Base-by-base conservation (phyloP, 257 asterid species). In the Mitragyna speciosa region DNA sequence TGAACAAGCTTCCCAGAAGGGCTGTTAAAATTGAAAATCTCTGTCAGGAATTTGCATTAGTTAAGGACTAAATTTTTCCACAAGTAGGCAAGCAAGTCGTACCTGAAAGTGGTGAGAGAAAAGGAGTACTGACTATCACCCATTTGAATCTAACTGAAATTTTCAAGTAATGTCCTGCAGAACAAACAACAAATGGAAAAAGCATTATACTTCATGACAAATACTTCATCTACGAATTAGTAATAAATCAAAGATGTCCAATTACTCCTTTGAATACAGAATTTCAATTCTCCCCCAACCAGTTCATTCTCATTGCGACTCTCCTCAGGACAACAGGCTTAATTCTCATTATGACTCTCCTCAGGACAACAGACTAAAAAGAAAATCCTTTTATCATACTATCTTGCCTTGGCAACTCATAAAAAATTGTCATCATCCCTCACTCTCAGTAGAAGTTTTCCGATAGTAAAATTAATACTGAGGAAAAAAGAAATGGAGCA, bases 31-130 rank as follows among this genome's bases (percentile, higher is more conserved):
- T 12, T 59, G 59, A 47, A 54, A 69, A 81, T 41, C 43, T 72
- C 43, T 33, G 17, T n/a, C 63, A 16, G 66, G 52, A 76, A 76
- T 43, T 41, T 15, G 63, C 12, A 5, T 56, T 26, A 6, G 6
- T 52, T 30, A 22, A 24, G 63, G 22, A 67, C 39, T 49, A 10
- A 22, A 1, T 48, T 36, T 47, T 51, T 28, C 56, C 49, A 15
- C 16, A 31, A 69, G 36, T 19, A 33, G 26, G 19, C 48, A 68
- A 12, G 24, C 12, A 33, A 77, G 39, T 39, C 72, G 78, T 86
- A 96, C 99, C 99, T 96, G 92, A 96, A 96, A 68, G 99, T 96
- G 72, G 99, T 96, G 82, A 96, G 97, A 19, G 99, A 96, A 89
- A 96, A 96, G 66, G 99, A 96, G 85, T 96, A 96, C 87, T 96